Conservation (phyloP, 73 alveolate species). For the Tetrahymena thermophila region DNA sequence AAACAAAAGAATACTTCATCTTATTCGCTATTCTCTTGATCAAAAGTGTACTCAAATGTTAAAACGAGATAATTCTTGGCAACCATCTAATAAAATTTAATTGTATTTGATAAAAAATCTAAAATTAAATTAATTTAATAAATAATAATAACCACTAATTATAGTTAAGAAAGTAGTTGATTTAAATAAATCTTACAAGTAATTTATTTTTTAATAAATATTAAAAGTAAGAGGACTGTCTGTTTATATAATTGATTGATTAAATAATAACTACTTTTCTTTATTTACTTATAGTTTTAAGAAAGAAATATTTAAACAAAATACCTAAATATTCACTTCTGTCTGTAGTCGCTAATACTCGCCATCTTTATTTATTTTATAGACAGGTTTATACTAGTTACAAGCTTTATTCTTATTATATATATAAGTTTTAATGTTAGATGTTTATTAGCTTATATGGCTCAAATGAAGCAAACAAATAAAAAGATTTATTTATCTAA, state of each 20-base stretch:
- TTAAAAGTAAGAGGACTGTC: background rate
- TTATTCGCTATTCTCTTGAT: background rate
- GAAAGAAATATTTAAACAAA: background rate
- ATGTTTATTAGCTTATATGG: background rate
- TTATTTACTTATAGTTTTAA: background rate
- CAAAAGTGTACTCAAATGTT: background rate
- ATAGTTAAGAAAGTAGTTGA: background rate
- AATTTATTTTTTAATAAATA: too few relatives aligned
- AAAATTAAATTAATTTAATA: too few relatives aligned
- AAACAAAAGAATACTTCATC: background rate
- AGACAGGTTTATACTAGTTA: background rate
- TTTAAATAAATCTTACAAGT: background rate
- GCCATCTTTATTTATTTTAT: background rate
- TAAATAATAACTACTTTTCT: background rate
- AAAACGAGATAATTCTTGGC: background rate
- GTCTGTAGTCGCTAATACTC: background rate
- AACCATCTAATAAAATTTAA: background rate
- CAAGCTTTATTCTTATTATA: background rate
- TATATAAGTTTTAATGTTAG: background rate
- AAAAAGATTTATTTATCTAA: too few relatives aligned
- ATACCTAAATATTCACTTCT: background rate
- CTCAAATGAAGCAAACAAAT: background rate
- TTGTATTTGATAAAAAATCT: background rate
- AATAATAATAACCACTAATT: background rate
- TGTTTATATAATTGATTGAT: background rate